Base-by-base conservation (phyloP, 768 basidiomycete species). In the Hebeloma cylindrosporum region DNA sequence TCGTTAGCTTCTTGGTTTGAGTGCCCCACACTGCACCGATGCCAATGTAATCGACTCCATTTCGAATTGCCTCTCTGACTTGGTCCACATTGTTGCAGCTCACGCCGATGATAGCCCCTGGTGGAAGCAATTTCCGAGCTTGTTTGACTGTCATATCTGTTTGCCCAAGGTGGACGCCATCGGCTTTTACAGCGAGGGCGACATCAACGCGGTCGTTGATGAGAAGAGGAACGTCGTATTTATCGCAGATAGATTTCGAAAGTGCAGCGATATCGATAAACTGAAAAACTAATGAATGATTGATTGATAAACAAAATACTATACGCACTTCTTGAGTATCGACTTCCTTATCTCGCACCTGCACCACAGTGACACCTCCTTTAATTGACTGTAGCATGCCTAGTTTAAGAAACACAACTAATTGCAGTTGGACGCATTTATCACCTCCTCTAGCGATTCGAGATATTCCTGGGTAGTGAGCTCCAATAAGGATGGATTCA, bases 151-250 rank as follows among this genome's bases (percentile, higher is more conserved):
- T 79, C 78, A 91, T 88, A 61, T 95, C 93, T 0, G 79, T 76
- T 66, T 96, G 94, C 5, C 94, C 94, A 32, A 96, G 70, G 60
- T 97, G 94, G 8, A 95, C 82, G 11, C 93, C 93, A 33, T 78
- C 77, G 2, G 85, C 84, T 32, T 78, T 70, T 16, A 89, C 68
- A 5, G 89, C 88, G 16, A 93, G 72, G 7, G 88, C 90, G 17
- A 97, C 80, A 56, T 96, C 94, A 45, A 95, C 71, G 8, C 92
- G 80, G 62, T 90, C 88, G 59, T 93, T 91, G 65, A 97, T 88
- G 47, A 97, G 71, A 4, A 96, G 67, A 0, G 92, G 93, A 21
- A 95, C 78, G 30, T 77, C 72, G 72, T 91, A 86, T 64, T 75
- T 76, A 51, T 80, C 75, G 56, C 89, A 93, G 4, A 97, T 63